Evolutionary conservation across 129 eudicot genomes (phyloP), one percentile per base, ranked within the genome.

Genomic region (Heracleum sosnowskyi): DNA sequence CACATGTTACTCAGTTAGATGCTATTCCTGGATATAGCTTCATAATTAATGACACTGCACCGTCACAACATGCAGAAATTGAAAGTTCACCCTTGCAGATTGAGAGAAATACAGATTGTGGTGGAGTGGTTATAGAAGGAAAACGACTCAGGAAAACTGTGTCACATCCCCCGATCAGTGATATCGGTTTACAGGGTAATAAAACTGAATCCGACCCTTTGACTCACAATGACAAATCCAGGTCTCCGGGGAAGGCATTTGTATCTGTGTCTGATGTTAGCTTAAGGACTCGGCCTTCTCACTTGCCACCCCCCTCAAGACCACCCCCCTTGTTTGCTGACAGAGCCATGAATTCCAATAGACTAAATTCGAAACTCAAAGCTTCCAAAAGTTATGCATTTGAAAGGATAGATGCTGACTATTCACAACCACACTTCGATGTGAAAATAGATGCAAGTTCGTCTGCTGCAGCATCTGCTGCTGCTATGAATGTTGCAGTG

Each of bases 251-350:
- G 79, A 81, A 69, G 81, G 88, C 89, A 15, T 80, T 81, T 75
- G 41, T 89, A 72, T 87, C 91, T 49, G 90, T 90, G 39, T 83
- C 91, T 68, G 91, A 85, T 83, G 81, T 90, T 62, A 90, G 88
- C 83, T 94, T 95, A 33, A 88, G 87, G 77, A 92, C 99, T 68
- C 91, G 83, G 82, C 94, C 97, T 78, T 88, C 96, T 62, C 81
- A 85, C 71, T 79, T 92, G 79, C 96, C 99, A 3, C 92, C 99
- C 37, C 96, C 97, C 51, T 83, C 92, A 5, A 87, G 96, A 78
- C 96, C 92, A 20, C 99, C 99, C 39, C 99, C 99, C 79, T 82
- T 82, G 72, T 77, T 87, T 46, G 83, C 83, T 66, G 85, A 79
- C 51, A 85, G 84, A 76, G 87, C 81, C 9, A 83, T 83, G 72